A percentile compares a stretch with the other conserved stretches of the same genome.
Evolutionary conservation across 257 asterid genomes (phyloP).

Genomic region (Sherardia arvensis): DNA sequence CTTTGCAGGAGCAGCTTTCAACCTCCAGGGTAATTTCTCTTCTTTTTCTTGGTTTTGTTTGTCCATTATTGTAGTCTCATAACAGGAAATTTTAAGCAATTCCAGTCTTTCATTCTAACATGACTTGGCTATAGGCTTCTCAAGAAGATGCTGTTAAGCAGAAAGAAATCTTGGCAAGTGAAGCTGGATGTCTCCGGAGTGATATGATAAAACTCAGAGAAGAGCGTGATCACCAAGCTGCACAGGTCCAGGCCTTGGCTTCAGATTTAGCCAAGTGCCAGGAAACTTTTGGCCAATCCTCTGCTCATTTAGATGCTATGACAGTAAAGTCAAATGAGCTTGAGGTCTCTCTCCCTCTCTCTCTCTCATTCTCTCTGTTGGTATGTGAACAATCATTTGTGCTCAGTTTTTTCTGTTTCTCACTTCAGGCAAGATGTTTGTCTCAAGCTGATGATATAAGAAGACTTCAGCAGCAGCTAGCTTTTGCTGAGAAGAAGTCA

Average conservation of each 20-base stretch:
- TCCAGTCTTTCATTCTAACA: background rate
- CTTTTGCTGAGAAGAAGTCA: slow-evolving; percentile 53
- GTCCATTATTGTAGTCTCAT: background rate
- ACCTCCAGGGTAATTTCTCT: slow-evolving; percentile 46
- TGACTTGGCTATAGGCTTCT: slow-evolving; percentile 28
- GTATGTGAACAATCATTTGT: too few relatives aligned
- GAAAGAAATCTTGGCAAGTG: slow-evolving; percentile 63
- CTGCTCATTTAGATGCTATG: slow-evolving; percentile 42
- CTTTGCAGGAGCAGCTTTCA: slow-evolving; percentile 82
- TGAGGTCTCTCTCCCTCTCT: slow-evolving; percentile 34
- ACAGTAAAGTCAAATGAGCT: slow-evolving; percentile 41
- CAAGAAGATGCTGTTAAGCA: slow-evolving; percentile 70
- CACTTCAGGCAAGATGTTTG: slow-evolving; percentile 50
- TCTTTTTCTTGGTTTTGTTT: background rate
- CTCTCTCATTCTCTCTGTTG: background rate
- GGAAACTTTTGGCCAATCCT: slow-evolving; percentile 53
- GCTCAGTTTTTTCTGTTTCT: background rate
- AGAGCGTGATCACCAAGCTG: slow-evolving; percentile 62
- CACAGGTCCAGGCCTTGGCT: slow-evolving; percentile 45
- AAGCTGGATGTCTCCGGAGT: slow-evolving; percentile 55
- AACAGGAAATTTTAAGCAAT: background rate
- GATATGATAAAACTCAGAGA: slow-evolving; percentile 80
- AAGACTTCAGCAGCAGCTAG: slow-evolving; percentile 57
- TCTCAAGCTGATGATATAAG: slow-evolving; percentile 62
- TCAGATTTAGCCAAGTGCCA: slow-evolving; percentile 47